Conservation (phyloP, 148 eudicot genomes). For the Pharnaceum exiguum region DNA sequence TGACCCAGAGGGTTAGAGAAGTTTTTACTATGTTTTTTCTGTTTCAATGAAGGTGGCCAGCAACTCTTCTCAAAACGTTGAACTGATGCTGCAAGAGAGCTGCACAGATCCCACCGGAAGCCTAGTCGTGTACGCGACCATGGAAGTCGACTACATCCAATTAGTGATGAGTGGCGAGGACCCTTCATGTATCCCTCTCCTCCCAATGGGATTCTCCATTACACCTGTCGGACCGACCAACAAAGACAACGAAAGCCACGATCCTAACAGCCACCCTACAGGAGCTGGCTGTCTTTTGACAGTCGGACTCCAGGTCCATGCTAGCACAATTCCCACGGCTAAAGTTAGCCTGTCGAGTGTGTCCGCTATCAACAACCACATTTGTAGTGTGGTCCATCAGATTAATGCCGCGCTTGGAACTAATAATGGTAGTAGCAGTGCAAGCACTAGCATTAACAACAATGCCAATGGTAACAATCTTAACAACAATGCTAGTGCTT, state of each 20-base stretch:
- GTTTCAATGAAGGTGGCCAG: constrained; percentile 68
- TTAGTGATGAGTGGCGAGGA: constrained; percentile 86
- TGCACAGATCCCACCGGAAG: constrained; percentile 95
- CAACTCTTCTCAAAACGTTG: constrained; percentile 88
- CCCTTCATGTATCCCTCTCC: constrained; percentile 77
- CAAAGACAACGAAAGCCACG: neutral
- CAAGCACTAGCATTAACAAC: constrained; percentile 8
- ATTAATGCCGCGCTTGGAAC: constrained; percentile 52
- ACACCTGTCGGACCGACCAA: constrained; percentile 29
- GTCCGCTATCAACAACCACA: constrained; percentile 68
- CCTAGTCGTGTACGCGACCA: constrained; percentile 70
- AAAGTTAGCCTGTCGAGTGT: constrained; percentile 79
- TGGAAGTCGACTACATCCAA: constrained; percentile 80
- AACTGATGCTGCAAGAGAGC: constrained; percentile 94
- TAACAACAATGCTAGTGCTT: constrained; percentile 5
- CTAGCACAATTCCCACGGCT: constrained; percentile 72
- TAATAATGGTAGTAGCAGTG: neutral
- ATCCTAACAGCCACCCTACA: neutral
- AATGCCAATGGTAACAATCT: neutral
- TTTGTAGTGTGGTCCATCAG: constrained; percentile 62
- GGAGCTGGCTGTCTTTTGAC: constrained; percentile 65
- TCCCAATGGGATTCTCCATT: constrained; percentile 82
- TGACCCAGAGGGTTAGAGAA: too few species aligned
- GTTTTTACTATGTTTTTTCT: neutral
- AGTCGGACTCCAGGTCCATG: constrained; percentile 73